Conservation (phyloP, 805 yeast genomes). For the Saccharomycopsis microspora region DNA sequence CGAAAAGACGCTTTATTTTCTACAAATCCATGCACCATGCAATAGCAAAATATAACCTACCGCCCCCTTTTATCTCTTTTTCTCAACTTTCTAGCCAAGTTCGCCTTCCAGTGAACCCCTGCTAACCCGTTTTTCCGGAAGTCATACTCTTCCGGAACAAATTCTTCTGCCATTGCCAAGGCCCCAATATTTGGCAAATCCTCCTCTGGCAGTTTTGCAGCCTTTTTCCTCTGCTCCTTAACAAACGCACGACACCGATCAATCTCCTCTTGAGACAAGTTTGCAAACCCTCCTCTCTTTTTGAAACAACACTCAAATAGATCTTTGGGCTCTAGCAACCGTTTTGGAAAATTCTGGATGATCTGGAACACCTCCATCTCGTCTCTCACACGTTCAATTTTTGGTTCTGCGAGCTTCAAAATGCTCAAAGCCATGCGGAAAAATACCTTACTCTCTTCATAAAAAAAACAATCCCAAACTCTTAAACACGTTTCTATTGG, state of each 20-base stretch:
- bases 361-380: slow-evolving; percentile 70
- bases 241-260: slow-evolving; percentile 72
- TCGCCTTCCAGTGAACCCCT: slow-evolving; percentile 56
- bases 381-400: slow-evolving; percentile 33
- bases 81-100: slow-evolving; percentile 43
- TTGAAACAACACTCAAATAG: slow-evolving; percentile 69
- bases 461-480: slow-evolving; percentile 92
- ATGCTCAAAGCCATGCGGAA: slow-evolving; percentile 77
- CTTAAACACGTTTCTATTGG: slow-evolving; percentile 84
- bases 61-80: slow-evolving; percentile 17
- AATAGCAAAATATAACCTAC: too few species aligned
- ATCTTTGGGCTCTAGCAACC: slow-evolving; percentile 53
- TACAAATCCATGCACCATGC: too few species aligned
- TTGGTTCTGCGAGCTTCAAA: slow-evolving; percentile 63
- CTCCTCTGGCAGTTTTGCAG: slow-evolving; percentile 11
- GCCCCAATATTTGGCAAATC: slow-evolving; percentile 20
- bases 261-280: slow-evolving; percentile 74
- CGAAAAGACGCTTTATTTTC: too few species aligned
- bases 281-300: slow-evolving; percentile 59
- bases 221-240: slow-evolving; percentile 40
- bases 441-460: slow-evolving; percentile 80
- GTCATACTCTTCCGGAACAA: slow-evolving; percentile 29
- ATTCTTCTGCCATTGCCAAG: slow-evolving; percentile 20
- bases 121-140: slow-evolving; percentile 28
- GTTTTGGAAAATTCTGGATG: slow-evolving; percentile 74